Conservation (phyloP, 2,329 filamentous ascomycete species). For the Diaporthe sp. region DNA sequence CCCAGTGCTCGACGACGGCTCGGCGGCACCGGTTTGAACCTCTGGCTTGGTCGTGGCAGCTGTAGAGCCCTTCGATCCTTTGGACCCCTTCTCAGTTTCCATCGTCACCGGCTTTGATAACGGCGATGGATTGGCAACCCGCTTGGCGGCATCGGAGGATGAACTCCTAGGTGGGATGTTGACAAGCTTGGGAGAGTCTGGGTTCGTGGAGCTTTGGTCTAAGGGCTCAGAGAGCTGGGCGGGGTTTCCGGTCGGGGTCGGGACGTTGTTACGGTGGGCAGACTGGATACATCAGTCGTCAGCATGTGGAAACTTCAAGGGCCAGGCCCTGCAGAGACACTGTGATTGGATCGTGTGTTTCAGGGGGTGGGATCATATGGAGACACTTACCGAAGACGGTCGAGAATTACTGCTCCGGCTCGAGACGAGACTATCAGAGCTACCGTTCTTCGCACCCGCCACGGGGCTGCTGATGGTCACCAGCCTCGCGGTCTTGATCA, state of each 20-base stretch:
- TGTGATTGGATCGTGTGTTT: conserved; percentile 61
- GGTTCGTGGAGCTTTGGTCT: conserved; percentile 63
- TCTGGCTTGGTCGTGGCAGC: conserved; percentile 50
- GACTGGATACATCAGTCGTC: conserved; percentile 66
- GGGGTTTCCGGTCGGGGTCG: conserved; percentile 67
- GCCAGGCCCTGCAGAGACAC: conserved; percentile 6
- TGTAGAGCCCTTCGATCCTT: conserved; percentile 50
- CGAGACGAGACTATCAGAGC: conserved; percentile 75
- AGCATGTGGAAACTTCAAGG: conserved; percentile 55
- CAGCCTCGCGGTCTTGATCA: conserved; percentile 53
- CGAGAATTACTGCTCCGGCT: conserved; percentile 71
- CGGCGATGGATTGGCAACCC: conserved; percentile 77
- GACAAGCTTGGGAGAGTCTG: conserved; percentile 68
- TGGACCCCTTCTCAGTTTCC: conserved; percentile 65
- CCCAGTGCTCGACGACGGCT: conserved; percentile 51
- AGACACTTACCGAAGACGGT: conserved; percentile 74
- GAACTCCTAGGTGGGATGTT: conserved; percentile 74
- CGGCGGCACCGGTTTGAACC: conserved; percentile 33
- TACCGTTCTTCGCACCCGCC: conserved; percentile 63
- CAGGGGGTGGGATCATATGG: conserved; percentile 41
- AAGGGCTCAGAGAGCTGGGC: conserved; percentile 60
- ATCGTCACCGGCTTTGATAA: conserved; percentile 79
- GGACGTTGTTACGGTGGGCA: conserved; percentile 68
- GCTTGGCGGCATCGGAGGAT: conserved; percentile 76
- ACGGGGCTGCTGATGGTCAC: conserved; percentile 53